Base-by-base conservation (phyloP, 768 basidiomycete genomes). In the Leccinum arenicola region DNA sequence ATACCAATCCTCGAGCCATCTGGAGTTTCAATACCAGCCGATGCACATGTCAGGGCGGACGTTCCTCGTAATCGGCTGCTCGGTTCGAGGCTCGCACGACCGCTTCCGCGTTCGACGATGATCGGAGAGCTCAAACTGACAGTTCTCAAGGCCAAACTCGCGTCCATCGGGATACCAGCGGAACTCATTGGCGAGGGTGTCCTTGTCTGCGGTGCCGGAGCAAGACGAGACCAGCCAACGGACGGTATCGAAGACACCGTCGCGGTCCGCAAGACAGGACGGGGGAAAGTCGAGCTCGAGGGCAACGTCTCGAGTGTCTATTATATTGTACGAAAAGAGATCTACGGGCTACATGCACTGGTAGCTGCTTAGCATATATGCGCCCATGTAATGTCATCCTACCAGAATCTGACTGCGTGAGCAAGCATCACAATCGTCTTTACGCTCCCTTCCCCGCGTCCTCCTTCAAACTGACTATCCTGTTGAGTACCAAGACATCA, bases 121-220 rank as follows among this genome's bases (percentile, higher is more conserved):
- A 97, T 99, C 57, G 97, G 97, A 53, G 97, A 98, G 68, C 83
- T 99, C 45, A 95, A 97, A 70, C 79, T 99, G 29, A 95, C 94
- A 1, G 83, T 85, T 2, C 82, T 99, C 50, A 97, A 98, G 73
- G 72, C 86, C n/a, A 84, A 87, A 6, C 79, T 99, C 21, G 80
- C 85, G 5, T 73, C 84, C 2, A 76, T 93, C 3, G 87, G 88
- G 10, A 86, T 98, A 50, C 88, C 91, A 48, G 93, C 95, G 0
- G 95, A 98, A 72, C 87, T 98, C 57, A 88, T 95, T n/a, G 96
- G 96, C 23, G 96, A 98, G 75, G 97, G 97, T 77, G 90, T 96
- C 9, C 80, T 99, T 29, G 83, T 99, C 36, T 99, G 97, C 68
- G 89, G 87, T 40, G 77, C 80, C 8, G 84, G 79, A 35, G 85